These are phyloP conservation scores for Amanita fuliginea DNA, from an alignment of 768 basidiomycete species.

Conservation along the genomic window DNA sequence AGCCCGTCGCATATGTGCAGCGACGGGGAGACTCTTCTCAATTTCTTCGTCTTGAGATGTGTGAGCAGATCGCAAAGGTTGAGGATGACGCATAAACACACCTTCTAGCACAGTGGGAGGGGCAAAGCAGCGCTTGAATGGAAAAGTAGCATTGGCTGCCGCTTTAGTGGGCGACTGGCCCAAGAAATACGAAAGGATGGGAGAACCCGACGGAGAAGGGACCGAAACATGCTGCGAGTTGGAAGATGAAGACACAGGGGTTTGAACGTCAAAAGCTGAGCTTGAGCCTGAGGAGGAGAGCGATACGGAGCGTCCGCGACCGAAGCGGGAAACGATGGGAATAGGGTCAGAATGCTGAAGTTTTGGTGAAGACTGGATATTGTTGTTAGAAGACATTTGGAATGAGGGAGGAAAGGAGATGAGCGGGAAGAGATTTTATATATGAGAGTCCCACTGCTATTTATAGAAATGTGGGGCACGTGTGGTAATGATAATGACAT, in stretches of 20 bases:
- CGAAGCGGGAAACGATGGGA: constrained; percentile 33
- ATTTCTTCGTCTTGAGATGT: constrained; percentile 23
- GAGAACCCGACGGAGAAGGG: constrained; percentile 51
- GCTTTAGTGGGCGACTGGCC: constrained; percentile 49
- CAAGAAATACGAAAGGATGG: constrained; percentile 62
- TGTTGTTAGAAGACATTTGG: constrained; percentile 22
- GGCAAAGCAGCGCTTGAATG: constrained; percentile 48
- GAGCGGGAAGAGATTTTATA: not conserved
- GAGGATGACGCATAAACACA: constrained; percentile 15
- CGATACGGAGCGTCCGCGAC: constrained; percentile 50
- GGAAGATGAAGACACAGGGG: constrained; percentile 36
- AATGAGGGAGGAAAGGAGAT: not conserved
- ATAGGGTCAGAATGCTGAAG: constrained; percentile 54
- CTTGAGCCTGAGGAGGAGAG: constrained; percentile 48
- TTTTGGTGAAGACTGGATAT: constrained; percentile 17
- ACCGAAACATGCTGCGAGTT: constrained; percentile 31
- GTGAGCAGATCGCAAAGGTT: not conserved
- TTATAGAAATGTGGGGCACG: constrained; percentile 4
- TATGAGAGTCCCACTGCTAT: not conserved
- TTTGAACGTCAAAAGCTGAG: constrained; percentile 40
- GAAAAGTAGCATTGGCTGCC: constrained; percentile 37
- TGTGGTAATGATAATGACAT: constrained; percentile 4
- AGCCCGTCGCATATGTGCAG: constrained; percentile 46
- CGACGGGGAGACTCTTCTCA: constrained; percentile 28
- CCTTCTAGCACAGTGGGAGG: constrained; percentile 54